Conservation (phyloP, 1,284 basidiomycete genomes). For the Afroboletus lepidellus region DNA sequence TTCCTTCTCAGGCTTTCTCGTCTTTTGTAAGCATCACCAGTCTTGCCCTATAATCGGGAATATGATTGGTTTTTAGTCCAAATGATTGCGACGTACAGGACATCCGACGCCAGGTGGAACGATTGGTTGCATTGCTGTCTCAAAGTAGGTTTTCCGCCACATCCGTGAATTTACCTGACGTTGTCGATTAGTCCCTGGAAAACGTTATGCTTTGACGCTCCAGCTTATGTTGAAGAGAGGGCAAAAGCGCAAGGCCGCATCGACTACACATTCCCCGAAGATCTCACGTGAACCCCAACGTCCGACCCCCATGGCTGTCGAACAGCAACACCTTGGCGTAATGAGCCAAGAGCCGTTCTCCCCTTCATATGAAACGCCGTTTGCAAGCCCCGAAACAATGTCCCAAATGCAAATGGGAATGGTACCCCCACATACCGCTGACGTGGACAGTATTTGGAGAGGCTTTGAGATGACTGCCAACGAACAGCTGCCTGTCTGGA, state of each 20-base stretch:
- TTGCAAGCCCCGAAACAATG: slow-evolving; percentile 46
- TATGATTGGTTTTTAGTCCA: slow-evolving; percentile 50
- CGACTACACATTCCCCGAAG: slow-evolving; percentile 59
- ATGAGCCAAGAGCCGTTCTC: slow-evolving; percentile 34
- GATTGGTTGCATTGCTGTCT: slow-evolving; percentile 69
- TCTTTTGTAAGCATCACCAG: slow-evolving; percentile 63
- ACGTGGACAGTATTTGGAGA: slow-evolving; percentile 73
- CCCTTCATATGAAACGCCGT: slow-evolving; percentile 40
- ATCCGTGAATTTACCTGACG: slow-evolving; percentile 12
- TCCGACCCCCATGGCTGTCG: slow-evolving; percentile 39
- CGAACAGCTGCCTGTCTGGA: slow-evolving; percentile 78
- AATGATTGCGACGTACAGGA: slow-evolving; percentile 77
- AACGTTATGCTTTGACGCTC: slow-evolving; percentile 84
- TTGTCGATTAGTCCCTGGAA: slow-evolving; percentile 69
- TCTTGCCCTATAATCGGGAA: not conserved
- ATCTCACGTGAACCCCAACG: slow-evolving; percentile 48
- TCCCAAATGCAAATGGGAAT: slow-evolving; percentile 35
- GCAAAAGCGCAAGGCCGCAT: slow-evolving; percentile 60
- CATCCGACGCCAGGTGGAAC: slow-evolving; percentile 77
- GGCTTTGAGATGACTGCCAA: slow-evolving; percentile 67
- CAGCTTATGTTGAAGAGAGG: slow-evolving; percentile 84
- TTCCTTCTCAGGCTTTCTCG: slow-evolving; percentile 83
- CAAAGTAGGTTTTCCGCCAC: slow-evolving; percentile 54
- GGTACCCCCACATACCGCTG: slow-evolving; percentile 40
- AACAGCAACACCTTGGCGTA: slow-evolving; percentile 24